These are phyloP conservation scores for Xylariaceae sp. DNA, from an alignment of 2,329 filamentous ascomycete genomes.

Conservation along the genomic window DNA sequence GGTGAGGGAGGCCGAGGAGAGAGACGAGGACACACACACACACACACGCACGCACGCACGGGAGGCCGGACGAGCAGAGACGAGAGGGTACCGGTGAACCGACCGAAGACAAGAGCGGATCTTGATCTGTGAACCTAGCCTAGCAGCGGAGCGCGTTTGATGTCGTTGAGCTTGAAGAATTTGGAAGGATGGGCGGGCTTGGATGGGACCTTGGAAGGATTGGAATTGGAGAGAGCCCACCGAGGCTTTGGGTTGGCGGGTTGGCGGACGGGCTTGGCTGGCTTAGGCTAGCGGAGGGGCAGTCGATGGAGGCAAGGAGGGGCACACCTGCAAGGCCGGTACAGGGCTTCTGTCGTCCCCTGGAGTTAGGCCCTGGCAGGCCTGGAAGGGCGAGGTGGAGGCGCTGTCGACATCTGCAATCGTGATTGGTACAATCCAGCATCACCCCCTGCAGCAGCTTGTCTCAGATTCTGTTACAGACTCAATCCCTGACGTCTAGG, in stretches of 20 bases:
- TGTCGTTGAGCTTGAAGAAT: slow-evolving; percentile 41
- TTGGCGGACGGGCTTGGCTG: neutral
- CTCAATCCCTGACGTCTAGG: slow-evolving; percentile 17
- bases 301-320: too few species aligned
- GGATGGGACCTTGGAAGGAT: slow-evolving; percentile 30
- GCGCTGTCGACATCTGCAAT: neutral
- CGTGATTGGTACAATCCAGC: slow-evolving; percentile 13
- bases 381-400: neutral
- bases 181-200: slow-evolving; percentile 23
- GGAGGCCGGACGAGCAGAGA: too few species aligned
- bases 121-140: slow-evolving; percentile 32
- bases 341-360: too few species aligned
- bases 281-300: too few species aligned
- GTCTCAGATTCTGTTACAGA: slow-evolving; percentile 22
- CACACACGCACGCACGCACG: too few species aligned
- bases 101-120: slow-evolving; percentile 13
- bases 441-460: slow-evolving; percentile 15
- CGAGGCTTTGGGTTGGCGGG: neutral
- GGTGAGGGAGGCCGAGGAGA: too few species aligned
- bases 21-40: too few species aligned
- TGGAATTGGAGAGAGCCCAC: neutral
- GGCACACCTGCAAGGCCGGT: too few species aligned
- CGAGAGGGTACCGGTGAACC: too few species aligned
- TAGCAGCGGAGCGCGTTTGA: slow-evolving; percentile 36
- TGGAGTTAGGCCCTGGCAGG: too few species aligned